These are phyloP conservation scores for Fusarium chlamydosporum DNA, from an alignment of 2,329 filamentous ascomycete genomes.

Conservation along the genomic window DNA sequence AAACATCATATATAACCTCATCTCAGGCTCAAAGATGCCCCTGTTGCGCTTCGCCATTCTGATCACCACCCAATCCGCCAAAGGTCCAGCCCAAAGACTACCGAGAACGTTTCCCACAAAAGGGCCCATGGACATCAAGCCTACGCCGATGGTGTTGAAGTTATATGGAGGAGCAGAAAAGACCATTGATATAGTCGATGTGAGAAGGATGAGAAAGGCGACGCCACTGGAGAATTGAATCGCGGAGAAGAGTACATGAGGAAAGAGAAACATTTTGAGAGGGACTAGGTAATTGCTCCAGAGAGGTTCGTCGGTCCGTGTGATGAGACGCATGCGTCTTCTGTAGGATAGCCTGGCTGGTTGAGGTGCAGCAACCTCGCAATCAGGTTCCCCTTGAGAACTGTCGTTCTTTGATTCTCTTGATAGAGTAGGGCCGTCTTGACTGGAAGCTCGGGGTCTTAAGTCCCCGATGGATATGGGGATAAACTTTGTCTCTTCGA, in stretches of 20 bases:
- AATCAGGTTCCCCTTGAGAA: neutral
- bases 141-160: conserved; percentile 48
- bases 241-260: conserved; percentile 57
- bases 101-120: conserved; percentile 59
- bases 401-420: neutral
- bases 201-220: conserved; percentile 40
- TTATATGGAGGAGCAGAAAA: conserved; percentile 55
- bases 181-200: conserved; percentile 53
- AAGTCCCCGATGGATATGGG: conserved; percentile 27
- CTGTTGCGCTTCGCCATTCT: conserved; percentile 55
- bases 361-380: neutral
- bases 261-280: conserved; percentile 49
- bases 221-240: conserved; percentile 55
- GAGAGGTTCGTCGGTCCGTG: conserved; percentile 40
- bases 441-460: neutral
- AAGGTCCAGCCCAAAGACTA: conserved; percentile 56
- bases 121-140: conserved; percentile 49
- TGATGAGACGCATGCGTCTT: conserved; percentile 38
- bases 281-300: conserved; percentile 37
- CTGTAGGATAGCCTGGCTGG: neutral
- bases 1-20: conserved; percentile 55
- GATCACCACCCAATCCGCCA: conserved; percentile 58
- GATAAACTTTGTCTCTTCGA: conserved; percentile 53
- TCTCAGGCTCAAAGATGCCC: conserved; percentile 61
- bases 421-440: neutral